A percentile compares a stretch with the other conserved stretches of the same genome.
Evolutionary conservation across 192 early-diverging fungal species (phyloP).

Genomic region (Linnemannia elongata): DNA sequence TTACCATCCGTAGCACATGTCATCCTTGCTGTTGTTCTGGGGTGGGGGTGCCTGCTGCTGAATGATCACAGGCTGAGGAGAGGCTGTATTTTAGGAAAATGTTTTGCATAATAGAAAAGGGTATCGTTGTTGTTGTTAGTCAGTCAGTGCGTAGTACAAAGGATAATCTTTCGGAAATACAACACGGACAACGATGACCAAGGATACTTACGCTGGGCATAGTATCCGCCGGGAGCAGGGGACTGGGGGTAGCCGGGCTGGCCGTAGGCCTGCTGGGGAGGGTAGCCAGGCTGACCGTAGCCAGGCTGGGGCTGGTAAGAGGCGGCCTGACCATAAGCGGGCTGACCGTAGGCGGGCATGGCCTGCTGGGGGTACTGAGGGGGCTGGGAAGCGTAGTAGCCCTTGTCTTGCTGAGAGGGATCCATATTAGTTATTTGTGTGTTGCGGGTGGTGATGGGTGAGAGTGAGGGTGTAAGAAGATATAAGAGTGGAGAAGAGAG

Average conservation of each 20-base stretch:
- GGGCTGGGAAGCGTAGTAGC: slow-evolving; percentile 54
- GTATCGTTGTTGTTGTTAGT: neutral
- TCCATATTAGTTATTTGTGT: neutral
- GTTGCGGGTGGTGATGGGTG: neutral
- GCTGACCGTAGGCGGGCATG: slow-evolving; percentile 50
- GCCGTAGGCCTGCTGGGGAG: slow-evolving; percentile 16
- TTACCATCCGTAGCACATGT: slow-evolving; percentile 50
- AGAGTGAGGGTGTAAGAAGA: neutral
- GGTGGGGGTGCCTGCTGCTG: slow-evolving; percentile 42
- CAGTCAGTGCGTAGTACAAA: neutral
- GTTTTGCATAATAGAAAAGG: neutral
- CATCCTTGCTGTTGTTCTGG: slow-evolving; percentile 33
- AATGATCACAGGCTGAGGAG: slow-evolving; percentile 37
- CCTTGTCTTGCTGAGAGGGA: slow-evolving; percentile 37
- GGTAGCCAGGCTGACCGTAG: slow-evolving; percentile 21
- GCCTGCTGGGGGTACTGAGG: slow-evolving; percentile 52
- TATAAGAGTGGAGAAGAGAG: neutral
- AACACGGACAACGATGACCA: neutral
- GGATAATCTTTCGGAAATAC: neutral
- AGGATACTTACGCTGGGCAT: slow-evolving; percentile 37
- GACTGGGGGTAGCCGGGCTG: slow-evolving; percentile 41
- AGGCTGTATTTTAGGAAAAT: neutral
- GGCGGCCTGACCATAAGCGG: slow-evolving; percentile 45
- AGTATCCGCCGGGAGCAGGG: slow-evolving; percentile 22
- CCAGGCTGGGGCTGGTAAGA: slow-evolving; percentile 46